These are phyloP conservation scores for Dendrostoma leiphaemia DNA, from an alignment of 2,329 filamentous ascomycete genomes.

Conservation along the genomic window DNA sequence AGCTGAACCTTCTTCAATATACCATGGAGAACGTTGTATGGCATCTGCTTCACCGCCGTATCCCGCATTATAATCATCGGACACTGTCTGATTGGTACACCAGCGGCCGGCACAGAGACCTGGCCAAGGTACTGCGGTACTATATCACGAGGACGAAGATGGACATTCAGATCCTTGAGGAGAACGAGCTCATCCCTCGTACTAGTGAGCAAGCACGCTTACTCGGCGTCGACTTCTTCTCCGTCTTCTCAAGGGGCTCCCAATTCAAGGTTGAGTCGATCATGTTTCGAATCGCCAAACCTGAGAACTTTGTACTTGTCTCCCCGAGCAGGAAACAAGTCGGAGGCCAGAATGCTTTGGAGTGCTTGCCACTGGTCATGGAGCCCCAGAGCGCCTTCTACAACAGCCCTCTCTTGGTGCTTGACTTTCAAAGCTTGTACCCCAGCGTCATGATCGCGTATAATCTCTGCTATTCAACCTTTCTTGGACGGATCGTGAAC, in stretches of 20 bases:
- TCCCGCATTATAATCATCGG: conserved; percentile 81
- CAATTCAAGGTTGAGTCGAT: conserved; percentile 99
- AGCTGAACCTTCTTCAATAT: conserved; percentile 88
- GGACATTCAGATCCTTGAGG: conserved; percentile 86
- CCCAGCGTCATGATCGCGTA: conserved; percentile 99
- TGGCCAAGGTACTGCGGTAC: conserved; percentile 75
- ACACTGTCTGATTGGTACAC: conserved; percentile 82
- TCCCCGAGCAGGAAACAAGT: conserved; percentile 92
- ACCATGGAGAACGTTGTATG: conserved; percentile 95
- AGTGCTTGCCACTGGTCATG: conserved; percentile 95
- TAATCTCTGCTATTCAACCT: conserved; percentile 98
- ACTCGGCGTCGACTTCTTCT: conserved; percentile 94
- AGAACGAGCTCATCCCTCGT: conserved; percentile 82
- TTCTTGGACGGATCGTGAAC: conserved; percentile 76
- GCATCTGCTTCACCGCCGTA: conserved; percentile 80
- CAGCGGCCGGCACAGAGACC: conserved; percentile 63
- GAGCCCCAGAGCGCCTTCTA: conserved; percentile 96
- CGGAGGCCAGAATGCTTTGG: conserved; percentile 87
- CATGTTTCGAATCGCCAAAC: conserved; percentile 98
- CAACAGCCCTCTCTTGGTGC: conserved; percentile 79
- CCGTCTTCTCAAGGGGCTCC: conserved; percentile 89
- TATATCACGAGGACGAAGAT: conserved; percentile 74
- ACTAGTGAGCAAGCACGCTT: conserved; percentile 94
- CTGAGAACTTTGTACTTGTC: conserved; percentile 87
- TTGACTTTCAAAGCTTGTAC: conserved; percentile 96